Evolutionary conservation across 257 asterid genomes (phyloP), one percentile per base, ranked within the genome.

Genomic region (Lycium ferocissimum): DNA sequence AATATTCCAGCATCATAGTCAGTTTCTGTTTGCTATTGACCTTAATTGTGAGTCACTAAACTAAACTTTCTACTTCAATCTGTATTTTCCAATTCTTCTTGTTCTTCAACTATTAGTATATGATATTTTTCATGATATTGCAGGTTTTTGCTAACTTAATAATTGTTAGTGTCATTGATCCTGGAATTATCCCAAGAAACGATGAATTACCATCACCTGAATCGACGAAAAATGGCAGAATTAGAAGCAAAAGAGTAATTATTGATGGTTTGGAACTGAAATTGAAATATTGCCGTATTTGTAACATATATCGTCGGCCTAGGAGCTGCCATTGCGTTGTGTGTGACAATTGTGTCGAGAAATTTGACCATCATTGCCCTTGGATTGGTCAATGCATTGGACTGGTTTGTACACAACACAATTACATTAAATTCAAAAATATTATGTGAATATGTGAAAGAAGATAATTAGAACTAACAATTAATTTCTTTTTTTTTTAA

Each of bases 381-480:
- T 90, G 91, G 90, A 79, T 86, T 8, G 90, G 91, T 20, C 91
- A 90, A 81, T 87, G 91, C 69, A 86, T 90, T 49, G 88, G 91
- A 54, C 51, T 86, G 88, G 91, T 90, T 72, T 6, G 85, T 40
- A 57, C 33, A 26, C 33, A 26, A 26, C 33, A 26, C 13, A 3
- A 73, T 35, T 83, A 35, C 9, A 26, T 14, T 11, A 5, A 62
- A 63, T 18, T 6, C 3, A 57, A 51, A 57, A 51, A 11, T 26
- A 26, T 26, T 26, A 3, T 7, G 9, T 33, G 20, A 47, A 20
- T 47, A 0, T n/a, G 3, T 7, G 1, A n/a, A 45, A 72, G 57
- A 72, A 73, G 6, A n/a, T 73, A 18, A 8, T 26, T 26, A 26
- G 33, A 26, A 26, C 1, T 26, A 26, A 26, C 11, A 18, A 6